These are phyloP conservation scores for Dysphania ambrosioides DNA, from an alignment of 148 eudicot species.

Conservation along the genomic window DNA sequence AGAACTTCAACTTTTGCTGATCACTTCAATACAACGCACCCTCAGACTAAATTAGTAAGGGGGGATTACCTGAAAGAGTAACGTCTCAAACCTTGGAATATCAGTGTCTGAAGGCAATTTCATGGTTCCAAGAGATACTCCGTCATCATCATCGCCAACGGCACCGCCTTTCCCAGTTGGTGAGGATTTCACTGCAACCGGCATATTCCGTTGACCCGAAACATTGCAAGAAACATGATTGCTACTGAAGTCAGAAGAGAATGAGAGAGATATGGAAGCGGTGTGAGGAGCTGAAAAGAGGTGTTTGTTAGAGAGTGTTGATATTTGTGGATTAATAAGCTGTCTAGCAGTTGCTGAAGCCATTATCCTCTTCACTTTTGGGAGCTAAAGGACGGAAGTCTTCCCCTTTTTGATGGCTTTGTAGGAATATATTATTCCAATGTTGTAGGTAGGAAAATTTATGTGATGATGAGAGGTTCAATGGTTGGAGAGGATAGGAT, in stretches of 20 bases:
- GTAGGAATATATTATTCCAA: background rate
- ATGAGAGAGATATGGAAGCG: slow-evolving; percentile 21
- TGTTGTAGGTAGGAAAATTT: slow-evolving; percentile 6
- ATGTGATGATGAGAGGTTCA: slow-evolving; percentile 9
- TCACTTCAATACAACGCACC: too few species aligned
- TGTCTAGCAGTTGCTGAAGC: slow-evolving; percentile 28
- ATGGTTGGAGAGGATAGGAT: slow-evolving; percentile 25
- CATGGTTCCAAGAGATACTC: slow-evolving; percentile 93
- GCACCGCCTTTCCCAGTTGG: slow-evolving; percentile 24
- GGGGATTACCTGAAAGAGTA: slow-evolving; percentile 78
- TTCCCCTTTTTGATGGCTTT: background rate
- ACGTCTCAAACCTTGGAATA: slow-evolving; percentile 67
- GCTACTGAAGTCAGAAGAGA: background rate
- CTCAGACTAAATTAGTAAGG: too few species aligned
- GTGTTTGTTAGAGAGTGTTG: background rate
- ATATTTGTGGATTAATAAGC: background rate
- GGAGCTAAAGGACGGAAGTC: background rate
- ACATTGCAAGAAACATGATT: background rate
- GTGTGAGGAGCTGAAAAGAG: slow-evolving; percentile 4
- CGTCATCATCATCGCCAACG: slow-evolving; percentile 46
- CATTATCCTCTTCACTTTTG: slow-evolving; percentile 2
- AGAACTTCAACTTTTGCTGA: too few species aligned
- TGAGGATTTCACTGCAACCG: slow-evolving; percentile 38
- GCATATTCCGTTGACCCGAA: slow-evolving; percentile 29
- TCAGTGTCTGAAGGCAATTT: slow-evolving; percentile 68